Evolutionary conservation across 2,329 filamentous ascomycete species (phyloP), one percentile per base, ranked within the genome.

Genomic region (Fusarium armeniacum): DNA sequence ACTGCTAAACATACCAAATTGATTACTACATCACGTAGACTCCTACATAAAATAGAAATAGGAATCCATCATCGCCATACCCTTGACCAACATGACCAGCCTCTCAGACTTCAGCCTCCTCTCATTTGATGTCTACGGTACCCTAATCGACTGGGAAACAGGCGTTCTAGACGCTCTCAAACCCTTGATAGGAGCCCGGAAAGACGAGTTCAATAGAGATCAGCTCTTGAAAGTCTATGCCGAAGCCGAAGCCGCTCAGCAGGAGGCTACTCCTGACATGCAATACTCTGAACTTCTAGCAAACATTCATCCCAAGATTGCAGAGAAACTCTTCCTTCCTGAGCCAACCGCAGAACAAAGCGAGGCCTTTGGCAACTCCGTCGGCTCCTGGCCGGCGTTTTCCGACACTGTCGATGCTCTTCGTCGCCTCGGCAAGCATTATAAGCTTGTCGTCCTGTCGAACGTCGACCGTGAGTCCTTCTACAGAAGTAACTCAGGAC

Each of bases 121-220:
- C 50, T 89, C 88, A 70, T 94, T 95, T 79, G 92, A 96, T 78
- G 89, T 92, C 81, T 95, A 93, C 77, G 92, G 92, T 77, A 95
- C 93, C 1, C 84, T 95, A 3, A 89, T 94, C 59, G 91, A 95
- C 81, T 93, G 91, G 91, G 90, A 94, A 78, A 78, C 82, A 4
- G 91, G 91, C 51, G 85, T 93, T 56, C 76, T 87, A 45, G 67
- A 79, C 4, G 83, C 85, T 5, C 83, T 94, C 5, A 76, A 80
- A 40, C 83, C 87, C 0, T 76, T 87, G 15, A 79, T 87, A 35
- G 76, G 83, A 30, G 52, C 67, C 7, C 72, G 72, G 59, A 61
- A 66, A 16, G 60, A 68, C 20, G 56, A 78, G 1, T 76, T 80
- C 58, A 75, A 76, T 40, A 76, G 80, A 26, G 69, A 80, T 20